Conservation (phyloP, 2,329 filamentous ascomycete genomes). For the Ceratocystis cubensis region DNA sequence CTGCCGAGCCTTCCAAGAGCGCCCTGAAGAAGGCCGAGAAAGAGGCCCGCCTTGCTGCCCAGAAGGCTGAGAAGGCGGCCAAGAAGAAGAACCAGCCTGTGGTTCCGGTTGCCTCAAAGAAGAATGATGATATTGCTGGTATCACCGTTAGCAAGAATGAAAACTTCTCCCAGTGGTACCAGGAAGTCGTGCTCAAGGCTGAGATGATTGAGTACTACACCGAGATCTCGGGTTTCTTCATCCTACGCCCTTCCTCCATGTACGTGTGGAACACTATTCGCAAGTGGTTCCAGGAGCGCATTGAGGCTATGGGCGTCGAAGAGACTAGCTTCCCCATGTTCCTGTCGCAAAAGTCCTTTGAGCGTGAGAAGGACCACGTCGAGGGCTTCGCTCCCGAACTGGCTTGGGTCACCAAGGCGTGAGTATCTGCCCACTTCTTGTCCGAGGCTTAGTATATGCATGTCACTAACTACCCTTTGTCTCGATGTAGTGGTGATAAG, state of each 20-base stretch:
- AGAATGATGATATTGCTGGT: constrained; percentile 61
- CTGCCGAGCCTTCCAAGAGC: constrained; percentile 42
- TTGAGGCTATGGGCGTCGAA: constrained; percentile 83
- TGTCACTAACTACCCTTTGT: not conserved
- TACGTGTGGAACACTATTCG: constrained; percentile 54
- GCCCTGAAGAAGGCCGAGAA: constrained; percentile 55
- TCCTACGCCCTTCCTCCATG: constrained; percentile 62
- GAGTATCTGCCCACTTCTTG: constrained; percentile 28
- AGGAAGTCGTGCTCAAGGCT: constrained; percentile 92
- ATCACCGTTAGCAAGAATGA: constrained; percentile 76
- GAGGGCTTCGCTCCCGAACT: constrained; percentile 96
- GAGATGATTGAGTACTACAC: constrained; percentile 95
- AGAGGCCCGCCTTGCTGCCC: constrained; percentile 46
- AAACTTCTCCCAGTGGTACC: constrained; percentile 92
- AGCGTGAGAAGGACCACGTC: constrained; percentile 86
- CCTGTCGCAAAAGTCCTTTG: constrained; percentile 77
- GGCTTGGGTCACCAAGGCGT: constrained; percentile 78
- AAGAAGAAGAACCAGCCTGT: constrained; percentile 41
- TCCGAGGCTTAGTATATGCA: not conserved
- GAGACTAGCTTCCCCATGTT: constrained; percentile 97
- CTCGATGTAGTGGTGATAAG: constrained; percentile 58
- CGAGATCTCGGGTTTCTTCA: constrained; percentile 94
- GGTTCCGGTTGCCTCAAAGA: constrained; percentile 48
- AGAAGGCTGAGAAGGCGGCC: constrained; percentile 50
- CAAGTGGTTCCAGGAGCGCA: constrained; percentile 57